phyloP scores from a whole-genome alignment of 2,329 filamentous ascomycete species.

The Monosporascus sp. region DNA sequence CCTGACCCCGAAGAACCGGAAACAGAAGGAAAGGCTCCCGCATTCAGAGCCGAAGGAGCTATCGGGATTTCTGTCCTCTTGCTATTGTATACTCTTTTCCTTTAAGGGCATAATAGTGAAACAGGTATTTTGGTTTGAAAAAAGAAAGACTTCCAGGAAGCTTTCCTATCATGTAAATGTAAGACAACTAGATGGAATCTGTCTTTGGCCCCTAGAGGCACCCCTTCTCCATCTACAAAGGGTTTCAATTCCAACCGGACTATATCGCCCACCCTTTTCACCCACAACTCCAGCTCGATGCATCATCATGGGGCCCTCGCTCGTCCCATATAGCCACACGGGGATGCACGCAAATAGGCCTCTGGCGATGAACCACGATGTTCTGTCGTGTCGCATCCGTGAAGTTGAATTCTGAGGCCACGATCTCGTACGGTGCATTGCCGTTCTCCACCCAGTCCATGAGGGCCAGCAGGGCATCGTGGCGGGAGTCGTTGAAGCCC shows the following conservation, averaged over 20 bases:
- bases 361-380: slow-evolving; percentile 32
- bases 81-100: background rate
- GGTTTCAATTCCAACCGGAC: background rate
- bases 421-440: slow-evolving; percentile 15
- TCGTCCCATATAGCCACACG: slow-evolving; percentile 28
- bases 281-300: slow-evolving; percentile 29
- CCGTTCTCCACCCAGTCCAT: slow-evolving; percentile 27
- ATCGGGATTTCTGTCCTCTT: background rate
- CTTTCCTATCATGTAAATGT: background rate
- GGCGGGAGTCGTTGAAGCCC: slow-evolving; percentile 17
- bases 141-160: background rate
- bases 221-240: too few species aligned
- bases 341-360: slow-evolving; percentile 35
- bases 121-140: background rate
- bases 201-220: too few species aligned
- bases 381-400: slow-evolving; percentile 15
- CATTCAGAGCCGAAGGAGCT: background rate
- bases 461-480: slow-evolving; percentile 24
- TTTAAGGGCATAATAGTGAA: background rate
- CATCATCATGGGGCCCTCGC: slow-evolving; percentile 23
- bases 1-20: background rate
- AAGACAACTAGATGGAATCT: background rate
- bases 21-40: background rate
- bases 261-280: slow-evolving; percentile 1
- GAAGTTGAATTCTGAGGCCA: slow-evolving; percentile 25